These are phyloP conservation scores for Urochloa ruziziensis DNA, from an alignment of 176 grass and related monocot species.

Conservation along the genomic window DNA sequence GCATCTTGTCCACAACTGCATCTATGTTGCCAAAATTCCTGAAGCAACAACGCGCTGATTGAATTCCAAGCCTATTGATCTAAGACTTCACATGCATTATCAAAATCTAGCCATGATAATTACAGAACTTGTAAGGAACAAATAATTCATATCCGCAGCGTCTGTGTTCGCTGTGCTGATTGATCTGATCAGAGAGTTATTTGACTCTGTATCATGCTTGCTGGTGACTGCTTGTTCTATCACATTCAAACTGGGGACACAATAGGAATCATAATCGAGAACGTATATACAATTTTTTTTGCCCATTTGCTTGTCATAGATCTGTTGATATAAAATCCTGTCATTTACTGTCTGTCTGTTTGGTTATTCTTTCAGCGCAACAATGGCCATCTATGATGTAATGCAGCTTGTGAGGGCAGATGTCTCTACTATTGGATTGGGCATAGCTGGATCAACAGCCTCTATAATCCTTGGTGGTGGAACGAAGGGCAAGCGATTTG, in stretches of 20 bases:
- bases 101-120: neutral
- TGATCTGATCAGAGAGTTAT: neutral
- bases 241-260: neutral
- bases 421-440: constrained; percentile 79
- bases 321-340: neutral
- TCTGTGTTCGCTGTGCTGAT: neutral
- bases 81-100: neutral
- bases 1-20: neutral
- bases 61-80: neutral
- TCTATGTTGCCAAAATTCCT: neutral
- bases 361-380: constrained; percentile 53
- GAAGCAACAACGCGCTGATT: neutral
- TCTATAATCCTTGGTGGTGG: constrained; percentile 91
- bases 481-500: constrained; percentile 82
- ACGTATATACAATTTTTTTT: neutral
- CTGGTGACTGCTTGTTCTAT: constrained; percentile 23
- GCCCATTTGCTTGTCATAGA: neutral
- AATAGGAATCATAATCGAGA: neutral
- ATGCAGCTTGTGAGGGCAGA: constrained; percentile 83
- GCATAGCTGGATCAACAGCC: constrained; percentile 74
- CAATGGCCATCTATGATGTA: constrained; percentile 95
- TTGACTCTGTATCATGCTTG: neutral
- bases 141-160: neutral
- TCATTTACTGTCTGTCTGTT: neutral
- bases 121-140: neutral